These are phyloP conservation scores for Inonotus hispidus DNA, from an alignment of 1,284 basidiomycete species.

Conservation along the genomic window DNA sequence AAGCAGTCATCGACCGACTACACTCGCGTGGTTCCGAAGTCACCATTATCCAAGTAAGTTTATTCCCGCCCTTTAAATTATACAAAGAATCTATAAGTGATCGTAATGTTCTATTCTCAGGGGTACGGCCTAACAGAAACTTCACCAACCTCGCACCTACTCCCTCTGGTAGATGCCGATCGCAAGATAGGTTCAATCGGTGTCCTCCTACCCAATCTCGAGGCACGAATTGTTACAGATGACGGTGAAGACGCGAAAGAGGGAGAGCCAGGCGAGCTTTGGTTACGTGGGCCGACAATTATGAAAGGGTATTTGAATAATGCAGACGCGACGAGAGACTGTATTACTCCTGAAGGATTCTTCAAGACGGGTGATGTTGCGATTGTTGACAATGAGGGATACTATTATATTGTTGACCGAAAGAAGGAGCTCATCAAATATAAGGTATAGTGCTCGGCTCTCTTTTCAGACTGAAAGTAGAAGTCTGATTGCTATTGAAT, in stretches of 20 bases:
- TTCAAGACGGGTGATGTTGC: slow-evolving; percentile 84
- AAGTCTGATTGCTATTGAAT: not conserved
- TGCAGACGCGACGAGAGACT: slow-evolving; percentile 52
- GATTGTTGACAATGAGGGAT: slow-evolving; percentile 57
- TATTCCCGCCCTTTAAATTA: no score
- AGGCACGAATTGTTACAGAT: slow-evolving; percentile 64
- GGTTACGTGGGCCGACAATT: slow-evolving; percentile 70
- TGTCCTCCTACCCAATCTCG: slow-evolving; percentile 69
- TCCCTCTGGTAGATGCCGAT: slow-evolving; percentile 35
- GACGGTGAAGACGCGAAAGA: slow-evolving; percentile 47
- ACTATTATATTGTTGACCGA: slow-evolving; percentile 60
- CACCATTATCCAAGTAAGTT: slow-evolving; percentile 40
- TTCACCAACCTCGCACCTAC: slow-evolving; percentile 53
- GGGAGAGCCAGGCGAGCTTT: slow-evolving; percentile 71
- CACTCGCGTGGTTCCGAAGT: slow-evolving; percentile 31
- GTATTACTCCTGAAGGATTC: slow-evolving; percentile 72
- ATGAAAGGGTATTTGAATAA: slow-evolving; percentile 84
- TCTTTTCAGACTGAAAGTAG: not conserved
- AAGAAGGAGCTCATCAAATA: slow-evolving; percentile 85
- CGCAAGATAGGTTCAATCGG: slow-evolving; percentile 65
- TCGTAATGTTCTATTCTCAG: slow-evolving; percentile 36
- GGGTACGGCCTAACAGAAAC: slow-evolving; percentile 79
- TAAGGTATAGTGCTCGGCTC: slow-evolving; percentile 39
- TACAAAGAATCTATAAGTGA: no score
- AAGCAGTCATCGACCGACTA: slow-evolving; percentile 41